phyloP scores from a whole-genome alignment of 768 basidiomycete genomes.

The Amanita jacksonii region DNA sequence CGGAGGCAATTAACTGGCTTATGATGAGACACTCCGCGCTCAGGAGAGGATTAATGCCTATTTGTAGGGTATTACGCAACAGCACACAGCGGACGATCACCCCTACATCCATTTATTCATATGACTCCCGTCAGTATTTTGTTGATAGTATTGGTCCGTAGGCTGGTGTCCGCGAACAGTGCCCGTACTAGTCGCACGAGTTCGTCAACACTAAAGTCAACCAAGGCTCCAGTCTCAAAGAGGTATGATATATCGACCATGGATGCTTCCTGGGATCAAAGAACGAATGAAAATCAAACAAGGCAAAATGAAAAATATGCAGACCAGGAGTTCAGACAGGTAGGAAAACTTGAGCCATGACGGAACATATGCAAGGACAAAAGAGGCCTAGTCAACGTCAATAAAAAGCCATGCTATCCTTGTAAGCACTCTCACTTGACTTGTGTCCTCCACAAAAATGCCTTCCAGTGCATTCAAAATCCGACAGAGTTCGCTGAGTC shows the following conservation, averaged over 20 bases:
- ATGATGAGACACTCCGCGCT: no score
- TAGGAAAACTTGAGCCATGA: slow-evolving; percentile 95
- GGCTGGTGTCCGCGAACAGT: slow-evolving; percentile 78
- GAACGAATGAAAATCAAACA: background rate
- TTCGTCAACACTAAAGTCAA: slow-evolving; percentile 85
- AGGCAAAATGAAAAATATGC: slow-evolving; percentile 19
- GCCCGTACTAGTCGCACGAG: slow-evolving; percentile 74
- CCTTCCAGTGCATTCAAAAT: slow-evolving; percentile 74
- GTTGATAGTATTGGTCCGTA: slow-evolving; percentile 74
- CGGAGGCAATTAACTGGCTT: no score
- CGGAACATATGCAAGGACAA: slow-evolving; percentile 79
- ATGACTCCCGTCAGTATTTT: slow-evolving; percentile 60
- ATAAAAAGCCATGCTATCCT: no score
- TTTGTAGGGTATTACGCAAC: no score
- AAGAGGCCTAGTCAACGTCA: no score
- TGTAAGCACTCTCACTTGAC: no score
- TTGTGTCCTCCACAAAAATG: slow-evolving; percentile 64
- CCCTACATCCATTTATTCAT: no score
- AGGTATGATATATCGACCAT: slow-evolving; percentile 88
- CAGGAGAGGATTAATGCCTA: no score
- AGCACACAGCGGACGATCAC: no score
- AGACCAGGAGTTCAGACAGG: slow-evolving; percentile 80
- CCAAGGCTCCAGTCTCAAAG: slow-evolving; percentile 82
- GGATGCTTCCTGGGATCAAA: slow-evolving; percentile 66
- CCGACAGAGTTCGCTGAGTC: slow-evolving; percentile 73